phyloP scores from a whole-genome alignment of 2,329 filamentous ascomycete genomes.

The Colletotrichum coccodes region DNA sequence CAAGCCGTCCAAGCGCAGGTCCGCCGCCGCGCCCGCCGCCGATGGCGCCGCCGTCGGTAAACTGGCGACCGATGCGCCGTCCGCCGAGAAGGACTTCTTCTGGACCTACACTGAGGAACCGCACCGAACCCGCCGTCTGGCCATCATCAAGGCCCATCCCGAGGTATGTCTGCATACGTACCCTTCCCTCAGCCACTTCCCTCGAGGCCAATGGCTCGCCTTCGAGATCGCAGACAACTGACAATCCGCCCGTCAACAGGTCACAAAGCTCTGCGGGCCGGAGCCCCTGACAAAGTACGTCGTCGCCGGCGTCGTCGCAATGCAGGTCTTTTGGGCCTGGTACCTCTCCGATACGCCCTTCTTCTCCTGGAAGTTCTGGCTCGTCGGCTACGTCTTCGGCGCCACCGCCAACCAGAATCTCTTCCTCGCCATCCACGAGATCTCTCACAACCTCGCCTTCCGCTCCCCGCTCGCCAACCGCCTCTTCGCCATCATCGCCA shows the following conservation, averaged over 20 bases:
- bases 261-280: constrained; percentile 95
- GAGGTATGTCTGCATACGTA: constrained; percentile 69
- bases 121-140: constrained; percentile 87
- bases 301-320: constrained; percentile 82
- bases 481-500: constrained; percentile 90
- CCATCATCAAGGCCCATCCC: constrained; percentile 98
- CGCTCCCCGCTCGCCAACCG: constrained; percentile 82
- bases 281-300: constrained; percentile 97
- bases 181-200: constrained; percentile 22
- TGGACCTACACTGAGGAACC: constrained; percentile 99
- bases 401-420: constrained; percentile 98
- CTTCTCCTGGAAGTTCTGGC: constrained; percentile 85
- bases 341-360: constrained; percentile 81
- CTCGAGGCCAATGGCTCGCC: background rate
- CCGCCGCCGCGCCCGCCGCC: constrained; percentile 10
- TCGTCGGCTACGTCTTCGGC: constrained; percentile 89
- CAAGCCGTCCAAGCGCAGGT: constrained; percentile 41
- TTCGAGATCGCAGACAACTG: background rate
- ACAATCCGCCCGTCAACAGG: constrained; percentile 57
- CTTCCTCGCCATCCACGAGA: constrained; percentile 98
- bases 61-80: constrained; percentile 31
- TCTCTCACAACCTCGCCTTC: constrained; percentile 97
- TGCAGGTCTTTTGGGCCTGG: constrained; percentile 84
- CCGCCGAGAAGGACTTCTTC: constrained; percentile 76
- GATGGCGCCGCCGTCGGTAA: constrained; percentile 38